phyloP scores from a whole-genome alignment of 2,329 filamentous ascomycete genomes.

The Aspergillus sp. region DNA sequence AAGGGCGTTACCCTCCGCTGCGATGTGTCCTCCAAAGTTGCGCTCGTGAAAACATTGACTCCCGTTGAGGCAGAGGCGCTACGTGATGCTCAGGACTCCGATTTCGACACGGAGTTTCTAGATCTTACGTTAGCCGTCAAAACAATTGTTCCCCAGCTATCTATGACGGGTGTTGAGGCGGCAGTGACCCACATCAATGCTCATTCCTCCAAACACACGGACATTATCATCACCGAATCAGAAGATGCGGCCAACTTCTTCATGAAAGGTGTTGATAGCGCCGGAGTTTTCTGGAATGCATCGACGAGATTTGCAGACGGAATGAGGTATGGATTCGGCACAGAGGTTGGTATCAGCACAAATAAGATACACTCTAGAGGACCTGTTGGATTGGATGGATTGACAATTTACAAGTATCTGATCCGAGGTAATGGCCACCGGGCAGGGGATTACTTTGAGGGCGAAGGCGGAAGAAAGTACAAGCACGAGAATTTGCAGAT shows the following conservation, averaged over 20 bases:
- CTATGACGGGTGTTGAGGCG: constrained; percentile 58
- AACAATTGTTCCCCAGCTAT: constrained; percentile 59
- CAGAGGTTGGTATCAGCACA: constrained; percentile 96
- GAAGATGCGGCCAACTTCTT: constrained; percentile 74
- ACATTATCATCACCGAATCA: constrained; percentile 79
- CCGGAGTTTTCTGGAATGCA: constrained; percentile 96
- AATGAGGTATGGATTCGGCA: constrained; percentile 96
- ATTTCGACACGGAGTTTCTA: constrained; percentile 90
- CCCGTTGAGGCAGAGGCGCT: constrained; percentile 55
- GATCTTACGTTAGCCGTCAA: constrained; percentile 83
- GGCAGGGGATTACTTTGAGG: constrained; percentile 70
- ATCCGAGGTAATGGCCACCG: constrained; percentile 81
- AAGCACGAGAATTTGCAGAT: constrained; percentile 58
- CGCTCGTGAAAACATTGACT: constrained; percentile 57
- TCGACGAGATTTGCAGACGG: constrained; percentile 94
- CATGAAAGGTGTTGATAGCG: constrained; percentile 82
- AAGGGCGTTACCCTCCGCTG: constrained; percentile 84
- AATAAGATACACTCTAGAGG: constrained; percentile 97
- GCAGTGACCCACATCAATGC: constrained; percentile 89
- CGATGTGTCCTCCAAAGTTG: constrained; percentile 70
- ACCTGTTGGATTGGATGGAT: constrained; percentile 88
- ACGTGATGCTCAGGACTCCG: constrained; percentile 67
- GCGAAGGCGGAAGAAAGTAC: constrained; percentile 58
- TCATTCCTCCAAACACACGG: constrained; percentile 92
- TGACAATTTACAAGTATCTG: constrained; percentile 98